A percentile compares a stretch with the other conserved stretches of the same genome.
phyloP scores from a whole-genome alignment of 1,139 yeast species.

The Hansenula lynferdii region DNA sequence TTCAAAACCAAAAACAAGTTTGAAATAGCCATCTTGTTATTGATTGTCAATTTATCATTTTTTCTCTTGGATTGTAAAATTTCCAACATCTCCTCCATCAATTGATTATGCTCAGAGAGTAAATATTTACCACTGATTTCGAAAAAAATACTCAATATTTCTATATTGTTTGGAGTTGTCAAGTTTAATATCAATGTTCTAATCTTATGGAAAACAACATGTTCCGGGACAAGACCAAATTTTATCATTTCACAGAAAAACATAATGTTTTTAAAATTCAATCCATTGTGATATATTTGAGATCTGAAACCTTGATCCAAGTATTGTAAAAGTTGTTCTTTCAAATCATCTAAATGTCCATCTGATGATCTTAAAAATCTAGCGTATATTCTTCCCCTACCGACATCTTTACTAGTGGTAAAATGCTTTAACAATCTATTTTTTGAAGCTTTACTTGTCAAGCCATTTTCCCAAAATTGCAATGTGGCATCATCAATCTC shows the following conservation, averaged over 20 bases:
- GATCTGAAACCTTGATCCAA: slow-evolving; percentile 59
- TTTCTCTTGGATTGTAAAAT: slow-evolving; percentile 48
- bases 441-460: slow-evolving; percentile 73
- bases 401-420: slow-evolving; percentile 38
- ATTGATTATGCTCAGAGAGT: slow-evolving; percentile 50
- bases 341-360: slow-evolving; percentile 43
- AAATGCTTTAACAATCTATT: slow-evolving; percentile 56
- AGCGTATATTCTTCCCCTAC: slow-evolving; percentile 44
- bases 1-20: slow-evolving; percentile 55
- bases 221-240: slow-evolving; percentile 70
- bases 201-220: slow-evolving; percentile 67
- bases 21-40: slow-evolving; percentile 56
- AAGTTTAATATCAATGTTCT: slow-evolving; percentile 50
- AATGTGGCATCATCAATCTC: slow-evolving; percentile 53
- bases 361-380: slow-evolving; percentile 64
- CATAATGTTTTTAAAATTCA: slow-evolving; percentile 53
- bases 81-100: slow-evolving; percentile 61
- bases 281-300: slow-evolving; percentile 47
- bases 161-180: slow-evolving; percentile 55
- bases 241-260: slow-evolving; percentile 75
- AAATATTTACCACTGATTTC: slow-evolving; percentile 74
- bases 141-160: slow-evolving; percentile 58
- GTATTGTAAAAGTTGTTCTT: slow-evolving; percentile 49
- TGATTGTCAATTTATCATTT: slow-evolving; percentile 45
- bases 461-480: slow-evolving; percentile 45